Evolutionary conservation across 208 protist species (phyloP).

Genomic region (Novymonas esmeraldas): DNA sequence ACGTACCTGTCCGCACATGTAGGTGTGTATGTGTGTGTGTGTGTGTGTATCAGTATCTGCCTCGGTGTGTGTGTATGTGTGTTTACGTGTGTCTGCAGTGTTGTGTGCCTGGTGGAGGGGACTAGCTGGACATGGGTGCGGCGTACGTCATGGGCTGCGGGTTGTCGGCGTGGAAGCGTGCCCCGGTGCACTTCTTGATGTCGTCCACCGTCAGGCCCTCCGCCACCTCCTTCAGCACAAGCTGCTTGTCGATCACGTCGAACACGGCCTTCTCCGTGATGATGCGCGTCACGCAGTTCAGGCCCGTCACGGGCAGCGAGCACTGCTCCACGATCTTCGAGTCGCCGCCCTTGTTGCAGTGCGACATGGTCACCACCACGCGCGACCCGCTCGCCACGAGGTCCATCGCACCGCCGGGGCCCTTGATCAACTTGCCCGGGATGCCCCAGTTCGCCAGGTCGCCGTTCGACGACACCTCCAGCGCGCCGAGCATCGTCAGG

Average conservation of each 20-base stretch:
- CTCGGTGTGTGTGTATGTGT: background rate
- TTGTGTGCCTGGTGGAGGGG: too few species aligned
- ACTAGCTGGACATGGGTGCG: slow-evolving; percentile 37
- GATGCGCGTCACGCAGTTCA: slow-evolving; percentile 91
- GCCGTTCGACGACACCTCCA: slow-evolving; percentile 94
- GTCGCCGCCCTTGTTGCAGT: slow-evolving; percentile 94
- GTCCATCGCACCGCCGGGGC: slow-evolving; percentile 97
- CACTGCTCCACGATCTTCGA: slow-evolving; percentile 96
- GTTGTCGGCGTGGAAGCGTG: slow-evolving; percentile 59
- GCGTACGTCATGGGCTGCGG: slow-evolving; percentile 84
- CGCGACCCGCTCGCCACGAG: slow-evolving; percentile 91
- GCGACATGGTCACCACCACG: slow-evolving; percentile 98
- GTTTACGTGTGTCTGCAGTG: too few species aligned
- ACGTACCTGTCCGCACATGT: background rate
- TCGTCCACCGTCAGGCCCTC: slow-evolving; percentile 93
- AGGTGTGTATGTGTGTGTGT: background rate
- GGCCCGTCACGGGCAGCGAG: slow-evolving; percentile 93
- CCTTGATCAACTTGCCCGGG: slow-evolving; percentile 98
- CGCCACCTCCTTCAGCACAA: slow-evolving; percentile 93
- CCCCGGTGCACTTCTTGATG: slow-evolving; percentile 84
- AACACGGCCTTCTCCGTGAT: slow-evolving; percentile 98
- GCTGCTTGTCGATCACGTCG: slow-evolving; percentile 86
- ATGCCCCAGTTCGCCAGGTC: slow-evolving; percentile 99
- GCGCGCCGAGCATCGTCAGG: slow-evolving; percentile 96
- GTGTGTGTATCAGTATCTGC: background rate